Evolutionary conservation across 305 asterid genomes (phyloP).

Genomic region (Solanum hybrid): DNA sequence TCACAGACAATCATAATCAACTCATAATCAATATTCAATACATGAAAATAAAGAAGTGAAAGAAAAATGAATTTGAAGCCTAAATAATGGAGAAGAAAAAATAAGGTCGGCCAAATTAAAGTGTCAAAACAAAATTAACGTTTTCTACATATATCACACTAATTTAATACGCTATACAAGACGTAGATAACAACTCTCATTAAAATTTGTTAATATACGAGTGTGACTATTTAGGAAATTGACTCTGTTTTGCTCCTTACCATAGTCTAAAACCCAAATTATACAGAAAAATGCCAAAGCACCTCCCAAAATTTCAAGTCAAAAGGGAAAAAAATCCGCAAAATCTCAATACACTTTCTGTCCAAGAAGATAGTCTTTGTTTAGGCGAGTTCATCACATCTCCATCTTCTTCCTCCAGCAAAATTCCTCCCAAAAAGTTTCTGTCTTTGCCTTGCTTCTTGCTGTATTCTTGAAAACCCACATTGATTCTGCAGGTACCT

Average conservation of each 20-base stretch:
- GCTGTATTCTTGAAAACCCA: background rate
- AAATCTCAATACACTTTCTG: background rate
- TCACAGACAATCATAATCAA: background rate
- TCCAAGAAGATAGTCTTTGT: background rate
- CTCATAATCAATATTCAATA: background rate
- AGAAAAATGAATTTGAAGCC: background rate
- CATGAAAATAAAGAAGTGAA: background rate
- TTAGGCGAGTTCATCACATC: background rate
- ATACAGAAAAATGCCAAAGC: background rate
- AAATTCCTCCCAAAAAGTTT: background rate
- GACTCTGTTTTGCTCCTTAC: background rate
- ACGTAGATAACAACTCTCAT: background rate
- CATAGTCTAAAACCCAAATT: background rate
- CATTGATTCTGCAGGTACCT: background rate
- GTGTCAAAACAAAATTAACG: background rate
- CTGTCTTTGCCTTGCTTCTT: background rate
- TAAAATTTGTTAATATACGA: background rate
- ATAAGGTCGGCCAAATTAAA: background rate
- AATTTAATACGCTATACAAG: no score
- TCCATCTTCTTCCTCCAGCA: background rate
- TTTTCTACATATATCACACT: background rate
- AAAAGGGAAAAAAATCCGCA: background rate
- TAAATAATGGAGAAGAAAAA: background rate
- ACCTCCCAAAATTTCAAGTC: background rate
- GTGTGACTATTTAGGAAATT: background rate